Evolutionary conservation across 2,329 filamentous ascomycete species (phyloP).

Genomic region (Pseudopyricularia javanii): DNA sequence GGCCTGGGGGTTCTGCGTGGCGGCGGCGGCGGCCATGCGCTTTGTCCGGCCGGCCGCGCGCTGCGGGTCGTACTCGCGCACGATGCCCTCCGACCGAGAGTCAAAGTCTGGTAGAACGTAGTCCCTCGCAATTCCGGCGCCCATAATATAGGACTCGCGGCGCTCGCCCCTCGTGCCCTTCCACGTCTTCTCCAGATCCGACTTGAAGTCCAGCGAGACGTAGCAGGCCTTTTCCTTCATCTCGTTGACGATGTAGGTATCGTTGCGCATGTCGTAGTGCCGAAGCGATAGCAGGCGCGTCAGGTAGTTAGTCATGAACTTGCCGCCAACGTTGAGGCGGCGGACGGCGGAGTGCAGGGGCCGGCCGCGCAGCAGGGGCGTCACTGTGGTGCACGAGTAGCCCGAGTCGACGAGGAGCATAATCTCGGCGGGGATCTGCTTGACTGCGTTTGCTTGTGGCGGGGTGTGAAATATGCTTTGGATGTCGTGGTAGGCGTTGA

Average conservation of each 20-base stretch:
- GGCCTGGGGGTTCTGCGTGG: constrained; percentile 21
- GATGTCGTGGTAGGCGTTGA: constrained; percentile 76
- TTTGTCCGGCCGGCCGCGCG: constrained; percentile 28
- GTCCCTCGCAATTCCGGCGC: constrained; percentile 63
- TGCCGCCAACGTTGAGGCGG: constrained; percentile 82
- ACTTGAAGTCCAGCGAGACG: constrained; percentile 63
- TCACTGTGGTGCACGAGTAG: constrained; percentile 86
- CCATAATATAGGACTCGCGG: constrained; percentile 33
- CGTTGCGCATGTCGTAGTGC: constrained; percentile 92
- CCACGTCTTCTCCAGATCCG: constrained; percentile 74
- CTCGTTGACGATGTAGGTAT: constrained; percentile 86
- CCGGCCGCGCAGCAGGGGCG: constrained; percentile 69
- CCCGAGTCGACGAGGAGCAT: constrained; percentile 84
- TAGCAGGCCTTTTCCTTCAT: constrained; percentile 89
- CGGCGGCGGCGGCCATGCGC: not conserved
- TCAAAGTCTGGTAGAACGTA: constrained; percentile 83
- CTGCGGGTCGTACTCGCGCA: constrained; percentile 63
- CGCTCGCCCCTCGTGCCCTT: constrained; percentile 56
- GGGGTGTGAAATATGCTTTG: constrained; percentile 55
- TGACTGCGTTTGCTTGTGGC: constrained; percentile 26
- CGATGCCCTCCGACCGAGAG: constrained; percentile 46
- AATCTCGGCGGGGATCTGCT: constrained; percentile 56
- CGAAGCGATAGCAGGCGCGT: constrained; percentile 81
- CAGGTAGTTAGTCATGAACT: constrained; percentile 84
- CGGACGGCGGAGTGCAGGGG: constrained; percentile 73